Conservation (phyloP, 371 early-diverging fungal genomes). For the Zancudomyces culisetae region DNA sequence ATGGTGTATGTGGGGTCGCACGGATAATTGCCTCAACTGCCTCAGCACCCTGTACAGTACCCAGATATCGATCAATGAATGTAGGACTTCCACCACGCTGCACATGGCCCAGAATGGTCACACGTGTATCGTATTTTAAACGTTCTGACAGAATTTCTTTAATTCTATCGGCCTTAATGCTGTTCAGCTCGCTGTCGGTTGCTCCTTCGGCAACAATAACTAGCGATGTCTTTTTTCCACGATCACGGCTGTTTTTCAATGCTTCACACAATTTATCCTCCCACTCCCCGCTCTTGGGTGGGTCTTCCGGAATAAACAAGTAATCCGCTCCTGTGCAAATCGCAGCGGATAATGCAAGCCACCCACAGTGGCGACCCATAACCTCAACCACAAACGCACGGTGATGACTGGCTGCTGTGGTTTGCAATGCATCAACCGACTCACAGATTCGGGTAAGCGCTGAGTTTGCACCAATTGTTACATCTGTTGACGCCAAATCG, state of each 20-base stretch:
- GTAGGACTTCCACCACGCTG: conserved; percentile 97
- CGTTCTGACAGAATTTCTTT: conserved; percentile 58
- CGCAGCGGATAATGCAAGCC: conserved; percentile 96
- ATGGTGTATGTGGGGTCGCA: conserved; percentile 63
- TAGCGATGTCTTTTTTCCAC: conserved; percentile 77
- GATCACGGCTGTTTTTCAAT: conserved; percentile 49
- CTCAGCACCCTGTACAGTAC: conserved; percentile 85
- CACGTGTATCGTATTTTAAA: conserved; percentile 79
- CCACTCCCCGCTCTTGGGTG: conserved; percentile 75
- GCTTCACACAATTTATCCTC: conserved; percentile 56
- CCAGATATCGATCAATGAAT: conserved; percentile 83
- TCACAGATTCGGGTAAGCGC: conserved; percentile 96
- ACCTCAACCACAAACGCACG: conserved; percentile 98
- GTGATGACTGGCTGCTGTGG: conserved; percentile 91
- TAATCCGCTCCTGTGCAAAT: conserved; percentile 93
- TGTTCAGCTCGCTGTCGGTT: conserved; percentile 70
- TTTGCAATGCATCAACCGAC: conserved; percentile 79
- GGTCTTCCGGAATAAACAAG: conserved; percentile 94
- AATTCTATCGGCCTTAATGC: conserved; percentile 75
- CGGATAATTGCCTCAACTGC: conserved; percentile 90
- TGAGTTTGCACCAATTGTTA: conserved; percentile 93
- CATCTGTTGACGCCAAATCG: conserved; percentile 93
- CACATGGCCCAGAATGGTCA: conserved; percentile 93
- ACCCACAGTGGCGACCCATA: conserved; percentile 99
- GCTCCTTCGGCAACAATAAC: conserved; percentile 98